Conservation (phyloP, 306 rosid species). For the Dryas alaskensis region DNA sequence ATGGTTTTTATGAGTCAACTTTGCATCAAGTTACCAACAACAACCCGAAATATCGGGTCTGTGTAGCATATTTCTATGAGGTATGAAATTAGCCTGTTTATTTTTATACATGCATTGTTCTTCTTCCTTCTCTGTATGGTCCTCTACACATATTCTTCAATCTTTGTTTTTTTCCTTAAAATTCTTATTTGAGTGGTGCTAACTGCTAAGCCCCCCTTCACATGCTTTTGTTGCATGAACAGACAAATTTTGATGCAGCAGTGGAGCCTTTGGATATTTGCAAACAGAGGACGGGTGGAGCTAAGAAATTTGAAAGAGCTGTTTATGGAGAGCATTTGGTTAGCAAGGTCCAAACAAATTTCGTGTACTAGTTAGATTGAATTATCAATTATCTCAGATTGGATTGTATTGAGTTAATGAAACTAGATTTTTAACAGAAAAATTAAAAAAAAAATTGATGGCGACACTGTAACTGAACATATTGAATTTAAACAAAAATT, state of each 20-base stretch:
- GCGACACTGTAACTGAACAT: not conserved
- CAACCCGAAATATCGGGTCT: slow-evolving; percentile 62
- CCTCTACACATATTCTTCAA: not conserved
- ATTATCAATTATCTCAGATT: not conserved
- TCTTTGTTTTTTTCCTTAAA: not conserved
- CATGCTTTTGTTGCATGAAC: slow-evolving; percentile 28
- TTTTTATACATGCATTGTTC: not conserved
- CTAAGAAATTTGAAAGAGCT: slow-evolving; percentile 53
- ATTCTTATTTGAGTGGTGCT: not conserved
- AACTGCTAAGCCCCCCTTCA: not conserved
- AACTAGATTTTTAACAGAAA: no score
- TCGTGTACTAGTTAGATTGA: slow-evolving; percentile 24
- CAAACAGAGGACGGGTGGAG: slow-evolving; percentile 49
- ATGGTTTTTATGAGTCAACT: slow-evolving; percentile 84
- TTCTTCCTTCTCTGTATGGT: not conserved
- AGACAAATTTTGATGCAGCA: slow-evolving; percentile 83
- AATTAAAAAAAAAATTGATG: no score
- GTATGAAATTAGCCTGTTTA: slow-evolving; percentile 24
- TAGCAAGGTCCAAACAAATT: slow-evolving; percentile 64
- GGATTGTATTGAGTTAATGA: not conserved
- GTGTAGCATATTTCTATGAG: slow-evolving; percentile 83
- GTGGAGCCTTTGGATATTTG: slow-evolving; percentile 75
- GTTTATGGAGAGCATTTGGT: slow-evolving; percentile 85
- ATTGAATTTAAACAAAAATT: not conserved
- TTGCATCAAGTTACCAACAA: slow-evolving; percentile 77